These are phyloP conservation scores for Corchorus capsularis DNA, from an alignment of 345 rosid species.

Conservation along the genomic window DNA sequence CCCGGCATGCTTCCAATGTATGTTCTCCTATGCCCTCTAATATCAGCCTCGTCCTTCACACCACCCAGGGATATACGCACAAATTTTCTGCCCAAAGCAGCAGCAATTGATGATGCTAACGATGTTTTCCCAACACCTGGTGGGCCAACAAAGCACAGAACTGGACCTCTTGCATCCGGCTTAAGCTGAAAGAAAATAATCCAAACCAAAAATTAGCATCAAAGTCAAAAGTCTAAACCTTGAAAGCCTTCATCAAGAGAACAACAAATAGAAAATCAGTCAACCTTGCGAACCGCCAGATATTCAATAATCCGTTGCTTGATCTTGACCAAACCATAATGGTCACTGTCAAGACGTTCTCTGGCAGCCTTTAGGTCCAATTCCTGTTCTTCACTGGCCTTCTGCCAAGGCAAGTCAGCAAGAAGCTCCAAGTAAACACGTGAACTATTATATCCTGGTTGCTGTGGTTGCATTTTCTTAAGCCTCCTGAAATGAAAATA, in stretches of 20 bases:
- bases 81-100: slow-evolving; percentile 94
- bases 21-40: slow-evolving; percentile 98
- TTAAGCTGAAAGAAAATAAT: slow-evolving; percentile 70
- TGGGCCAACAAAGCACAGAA: slow-evolving; percentile 97
- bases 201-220: slow-evolving; percentile 29
- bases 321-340: slow-evolving; percentile 86
- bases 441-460: slow-evolving; percentile 98
- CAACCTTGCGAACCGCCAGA: slow-evolving; percentile 98
- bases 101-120: slow-evolving; percentile 92
- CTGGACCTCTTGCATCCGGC: slow-evolving; percentile 99
- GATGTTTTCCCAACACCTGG: slow-evolving; percentile 99
- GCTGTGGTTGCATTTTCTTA: slow-evolving; percentile 99
- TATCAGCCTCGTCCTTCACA: slow-evolving; percentile 98
- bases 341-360: slow-evolving; percentile 94
- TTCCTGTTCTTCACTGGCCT: slow-evolving; percentile 81
- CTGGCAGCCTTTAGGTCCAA: slow-evolving; percentile 85
- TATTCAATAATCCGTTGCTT: slow-evolving; percentile 97
- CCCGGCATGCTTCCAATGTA: slow-evolving; percentile 99
- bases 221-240: slow-evolving; percentile 16
- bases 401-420: slow-evolving; percentile 98
- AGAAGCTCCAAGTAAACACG: slow-evolving; percentile 93
- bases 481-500: slow-evolving; percentile 66
- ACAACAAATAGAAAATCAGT: slow-evolving; percentile 24
- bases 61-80: slow-evolving; percentile 96
- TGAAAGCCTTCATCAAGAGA: slow-evolving; percentile 12